Base-by-base conservation (phyloP, 129 eudicot species). In the Oenanthe sinensis region DNA sequence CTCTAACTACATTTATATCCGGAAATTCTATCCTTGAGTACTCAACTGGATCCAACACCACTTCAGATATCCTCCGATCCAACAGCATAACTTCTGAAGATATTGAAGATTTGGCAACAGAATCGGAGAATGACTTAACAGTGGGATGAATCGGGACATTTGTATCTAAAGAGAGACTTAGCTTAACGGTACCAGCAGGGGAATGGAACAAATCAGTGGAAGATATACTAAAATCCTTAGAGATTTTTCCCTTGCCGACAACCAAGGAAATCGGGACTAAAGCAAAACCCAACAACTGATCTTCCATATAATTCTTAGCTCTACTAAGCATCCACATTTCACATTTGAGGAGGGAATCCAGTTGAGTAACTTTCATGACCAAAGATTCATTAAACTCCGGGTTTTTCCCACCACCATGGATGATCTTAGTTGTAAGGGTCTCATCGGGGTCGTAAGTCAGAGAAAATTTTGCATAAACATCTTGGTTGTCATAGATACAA, bases 321-420 rank as follows among this genome's bases (percentile, higher is more conserved):
- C 96, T 79, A 67, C 98, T 93, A 43, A 89, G 78, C 98, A 93
- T 91, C 97, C 93, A 93, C 80, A 93, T 89, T 85, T 93, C 98
- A 43, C 97, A 93, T 85, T 91, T 93, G 30, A 93, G 86, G 70
- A 89, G 87, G 1, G 97, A 88, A 55, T 91, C 97, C 22, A 48
- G 16, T 73, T 88, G 97, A 75, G 77, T 80, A 67, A 93, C 79
- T 74, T 89, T 89, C 77, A 93, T 82, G 68, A 70, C 82, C 52
- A 93, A 63, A 26, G 83, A 84, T 74, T 93, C 86, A 54, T 93
- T 86, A 78, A 93, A 93, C 1, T 87, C 96, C 3, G 98, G 97
- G 83, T 91, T 93, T 39, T 88, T 89, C 1, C 98, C 98, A 6
- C 97, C 98, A 20, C 97, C 89, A 33, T 85, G 77, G 60, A 89